These are phyloP conservation scores for Zoysia matrella DNA, from an alignment of 202 grass and related monocot genomes.

Conservation along the genomic window DNA sequence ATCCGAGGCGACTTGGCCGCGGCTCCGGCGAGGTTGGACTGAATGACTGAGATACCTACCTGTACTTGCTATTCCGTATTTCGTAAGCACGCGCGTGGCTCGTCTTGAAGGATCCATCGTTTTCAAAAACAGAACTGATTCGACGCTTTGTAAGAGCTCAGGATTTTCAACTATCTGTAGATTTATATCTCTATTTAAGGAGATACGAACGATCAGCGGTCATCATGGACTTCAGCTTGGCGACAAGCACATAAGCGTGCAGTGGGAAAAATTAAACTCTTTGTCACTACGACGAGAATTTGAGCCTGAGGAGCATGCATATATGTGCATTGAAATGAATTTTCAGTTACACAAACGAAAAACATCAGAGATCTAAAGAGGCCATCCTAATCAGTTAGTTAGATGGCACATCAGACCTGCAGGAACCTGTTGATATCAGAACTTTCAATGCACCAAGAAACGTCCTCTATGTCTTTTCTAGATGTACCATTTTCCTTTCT, in stretches of 20 bases:
- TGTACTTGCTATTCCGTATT: background rate
- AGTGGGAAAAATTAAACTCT: no score
- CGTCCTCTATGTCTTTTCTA: background rate
- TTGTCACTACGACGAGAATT: no score
- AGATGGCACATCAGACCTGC: background rate
- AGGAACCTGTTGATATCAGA: background rate
- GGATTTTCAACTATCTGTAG: background rate
- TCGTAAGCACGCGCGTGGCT: background rate
- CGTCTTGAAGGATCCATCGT: background rate
- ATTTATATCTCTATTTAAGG: background rate
- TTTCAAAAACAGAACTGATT: background rate
- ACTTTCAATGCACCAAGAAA: background rate
- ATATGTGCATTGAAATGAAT: background rate
- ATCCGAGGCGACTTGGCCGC: background rate
- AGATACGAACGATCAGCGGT: background rate
- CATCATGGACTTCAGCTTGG: background rate
- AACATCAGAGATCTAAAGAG: no score
- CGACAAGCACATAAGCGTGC: background rate
- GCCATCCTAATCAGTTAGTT: background rate
- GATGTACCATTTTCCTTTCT: background rate
- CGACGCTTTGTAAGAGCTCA: background rate
- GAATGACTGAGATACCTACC: no score
- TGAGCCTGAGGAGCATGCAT: no score
- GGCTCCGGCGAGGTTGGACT: background rate
- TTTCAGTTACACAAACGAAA: background rate